Evolutionary conservation across 176 grass and related monocot species (phyloP), one percentile per base, ranked within the genome.

Genomic region (Triticum aestivum): DNA sequence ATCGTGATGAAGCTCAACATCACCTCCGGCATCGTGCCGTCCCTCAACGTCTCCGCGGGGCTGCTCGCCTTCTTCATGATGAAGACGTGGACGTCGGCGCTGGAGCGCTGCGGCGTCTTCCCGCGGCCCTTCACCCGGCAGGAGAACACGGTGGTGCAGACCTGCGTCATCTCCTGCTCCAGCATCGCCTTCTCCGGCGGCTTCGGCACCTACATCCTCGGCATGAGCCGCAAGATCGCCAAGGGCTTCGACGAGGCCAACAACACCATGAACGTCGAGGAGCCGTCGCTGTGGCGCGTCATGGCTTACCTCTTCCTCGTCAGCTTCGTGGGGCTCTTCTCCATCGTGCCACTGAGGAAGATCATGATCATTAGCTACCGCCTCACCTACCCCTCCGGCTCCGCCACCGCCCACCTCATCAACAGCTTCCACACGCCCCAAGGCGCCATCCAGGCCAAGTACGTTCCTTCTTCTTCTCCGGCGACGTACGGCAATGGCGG

Each of bases 1-100:
- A 93, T 95, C 89, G 87, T 95, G 12, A 95, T 95, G 94, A 95
- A 95, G 87, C 91, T 95, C 0, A 95, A 95, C 87, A 91, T 95
- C 6, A 95, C 94, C 2, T 91, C 91, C 0, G 94, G 94, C 1
- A 93, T 95, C 79, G 88, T 95, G 13, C 91, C 91, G 0, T 91
- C 89, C 1, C 85, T 95, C 20, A 95, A 95, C 75, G 85, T 95
- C 79, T 84, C 94, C 1, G 89, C 91, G 1, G 94, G 91, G 0
- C 89, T 95, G 0, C 94, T 95, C 0, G 94, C 91, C 47, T 95
- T 95, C 91, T 95, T 95, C 94, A 69, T 95, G 0, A 86, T 95
- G 77, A 93, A 91, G 87, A 71, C 88, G n/a, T 95, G 94, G 94
- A 95, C 86, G 2, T 83, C 67, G 77, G 65, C 62, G 33, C 72